Evolutionary conservation across 495 filamentous ascomycete species (phyloP).

Genomic region (Lentithecium fluviatile): DNA sequence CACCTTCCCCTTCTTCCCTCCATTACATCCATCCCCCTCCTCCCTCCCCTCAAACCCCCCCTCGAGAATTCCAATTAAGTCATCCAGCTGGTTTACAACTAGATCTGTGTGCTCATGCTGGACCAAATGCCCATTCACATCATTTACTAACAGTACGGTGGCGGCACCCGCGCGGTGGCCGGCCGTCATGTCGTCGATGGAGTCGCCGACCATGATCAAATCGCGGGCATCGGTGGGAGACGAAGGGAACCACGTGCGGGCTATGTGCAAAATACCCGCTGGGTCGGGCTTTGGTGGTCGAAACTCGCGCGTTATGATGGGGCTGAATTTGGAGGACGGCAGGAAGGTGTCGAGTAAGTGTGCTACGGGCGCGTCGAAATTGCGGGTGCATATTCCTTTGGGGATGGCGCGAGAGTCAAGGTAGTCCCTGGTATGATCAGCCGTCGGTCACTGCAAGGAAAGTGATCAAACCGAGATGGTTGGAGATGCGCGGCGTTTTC

Average conservation of each 20-base stretch:
- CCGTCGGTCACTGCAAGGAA: too few relatives aligned
- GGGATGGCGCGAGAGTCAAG: constrained; percentile 63
- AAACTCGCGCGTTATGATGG: constrained; percentile 85
- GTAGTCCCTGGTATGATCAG: too few relatives aligned
- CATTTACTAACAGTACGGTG: constrained; percentile 82
- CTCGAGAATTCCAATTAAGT: constrained; percentile 41
- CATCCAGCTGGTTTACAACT: constrained; percentile 39
- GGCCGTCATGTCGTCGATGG: constrained; percentile 90
- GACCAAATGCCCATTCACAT: constrained; percentile 69
- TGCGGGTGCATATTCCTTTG: constrained; percentile 89
- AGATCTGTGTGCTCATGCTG: constrained; percentile 76
- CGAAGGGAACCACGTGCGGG: constrained; percentile 43
- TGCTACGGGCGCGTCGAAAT: constrained; percentile 74
- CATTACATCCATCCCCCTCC: constrained; percentile 12
- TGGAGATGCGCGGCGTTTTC: too few relatives aligned
- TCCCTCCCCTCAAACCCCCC: constrained; percentile 37
- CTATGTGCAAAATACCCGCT: constrained; percentile 83
- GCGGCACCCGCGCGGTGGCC: constrained; percentile 81
- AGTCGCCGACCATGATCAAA: constrained; percentile 76
- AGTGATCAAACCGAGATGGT: too few relatives aligned
- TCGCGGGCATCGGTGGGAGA: constrained; percentile 14
- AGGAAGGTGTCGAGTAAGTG: constrained; percentile 77
- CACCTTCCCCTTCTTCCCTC: too few relatives aligned
- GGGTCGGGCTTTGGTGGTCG: constrained; percentile 83
- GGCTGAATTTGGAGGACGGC: constrained; percentile 62